Evolutionary conservation across 192 early-diverging fungal species (phyloP).

Genomic region (Diversispora epigaea): DNA sequence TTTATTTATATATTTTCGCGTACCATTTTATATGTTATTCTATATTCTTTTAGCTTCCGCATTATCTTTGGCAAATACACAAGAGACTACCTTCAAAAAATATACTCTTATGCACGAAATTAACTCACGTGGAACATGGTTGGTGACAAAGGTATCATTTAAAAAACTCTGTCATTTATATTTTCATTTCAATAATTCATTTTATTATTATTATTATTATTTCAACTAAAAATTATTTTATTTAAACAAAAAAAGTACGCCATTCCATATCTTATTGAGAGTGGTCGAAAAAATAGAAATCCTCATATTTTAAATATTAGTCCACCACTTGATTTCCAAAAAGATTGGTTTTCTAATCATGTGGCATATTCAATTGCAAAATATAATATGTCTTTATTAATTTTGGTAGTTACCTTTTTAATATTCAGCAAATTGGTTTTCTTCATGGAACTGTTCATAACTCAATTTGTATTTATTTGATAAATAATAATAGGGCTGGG

Average conservation of each 20-base stretch:
- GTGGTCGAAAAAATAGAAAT: constrained; percentile 51
- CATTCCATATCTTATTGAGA: constrained; percentile 65
- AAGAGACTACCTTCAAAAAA: constrained; percentile 54
- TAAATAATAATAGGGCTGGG: constrained; percentile 46
- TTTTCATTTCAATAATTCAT: neutral
- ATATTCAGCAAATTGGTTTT: neutral
- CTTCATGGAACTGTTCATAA: neutral
- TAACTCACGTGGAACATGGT: constrained; percentile 79
- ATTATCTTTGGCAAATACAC: constrained; percentile 64
- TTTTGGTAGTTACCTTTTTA: neutral
- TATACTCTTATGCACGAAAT: constrained; percentile 77
- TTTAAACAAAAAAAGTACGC: constrained; percentile 39
- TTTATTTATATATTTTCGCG: neutral
- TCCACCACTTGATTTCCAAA: constrained; percentile 68
- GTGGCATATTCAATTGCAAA: constrained; percentile 44
- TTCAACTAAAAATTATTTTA: neutral
- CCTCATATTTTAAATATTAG: constrained; percentile 75
- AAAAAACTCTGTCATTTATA: too few relatives aligned
- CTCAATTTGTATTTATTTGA: neutral
- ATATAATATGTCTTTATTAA: constrained; percentile 11
- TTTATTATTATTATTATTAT: neutral
- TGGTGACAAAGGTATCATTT: constrained; percentile 65
- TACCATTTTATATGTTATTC: neutral
- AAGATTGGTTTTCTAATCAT: constrained; percentile 68
- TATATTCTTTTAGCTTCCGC: constrained; percentile 56